Evolutionary conservation across 805 yeast genomes (phyloP), one percentile per base, ranked within the genome.

Genomic region (Zygotorulaspora chibaensis): DNA sequence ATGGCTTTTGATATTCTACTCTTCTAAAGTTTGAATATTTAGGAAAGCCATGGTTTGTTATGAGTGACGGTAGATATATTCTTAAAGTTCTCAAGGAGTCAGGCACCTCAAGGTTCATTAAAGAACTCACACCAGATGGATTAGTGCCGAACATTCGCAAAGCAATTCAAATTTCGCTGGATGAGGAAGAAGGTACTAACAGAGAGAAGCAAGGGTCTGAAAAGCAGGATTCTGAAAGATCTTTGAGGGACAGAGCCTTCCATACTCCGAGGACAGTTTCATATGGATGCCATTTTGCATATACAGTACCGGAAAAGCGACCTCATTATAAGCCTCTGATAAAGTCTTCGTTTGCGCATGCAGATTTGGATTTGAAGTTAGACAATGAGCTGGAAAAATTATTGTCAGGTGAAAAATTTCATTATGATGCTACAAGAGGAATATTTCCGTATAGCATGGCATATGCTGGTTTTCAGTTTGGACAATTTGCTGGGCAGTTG

Each of bases 401-500:
- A 2, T 78, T 85, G 3, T 72, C 81, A 46, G 97, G 97, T 1
- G 70, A 77, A 33, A 56, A 66, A n/a, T 53, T 75, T 1, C 56
- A 65, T 30, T 68, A 69, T 13, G 71, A 73, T 27, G 59, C 56
- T 11, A 54, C 58, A 5, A 73, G 59, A 8, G 58, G 61, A 5
- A 75, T 84, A 1, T 79, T 79, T 54, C 98, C 99, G 0, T 91
- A 85, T 65, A 79, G 96, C 10, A 90, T 85, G 63, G 87, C 91
- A 0, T 91, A 91, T 65, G 96, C 98, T 1, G 99, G 99, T 1
- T 88, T 84, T 74, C 99, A 91, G 61, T 91, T 93, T 70, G 98
- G 99, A 2, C 80, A 79, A 53, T 91, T 91, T 79, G 97, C 97
- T 0, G 98, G 98, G 2, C 99, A 93, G 64, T 69, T 91, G 50